phyloP scores from a whole-genome alignment of 1,284 basidiomycete species.

The Bondarzewia mesenterica region DNA sequence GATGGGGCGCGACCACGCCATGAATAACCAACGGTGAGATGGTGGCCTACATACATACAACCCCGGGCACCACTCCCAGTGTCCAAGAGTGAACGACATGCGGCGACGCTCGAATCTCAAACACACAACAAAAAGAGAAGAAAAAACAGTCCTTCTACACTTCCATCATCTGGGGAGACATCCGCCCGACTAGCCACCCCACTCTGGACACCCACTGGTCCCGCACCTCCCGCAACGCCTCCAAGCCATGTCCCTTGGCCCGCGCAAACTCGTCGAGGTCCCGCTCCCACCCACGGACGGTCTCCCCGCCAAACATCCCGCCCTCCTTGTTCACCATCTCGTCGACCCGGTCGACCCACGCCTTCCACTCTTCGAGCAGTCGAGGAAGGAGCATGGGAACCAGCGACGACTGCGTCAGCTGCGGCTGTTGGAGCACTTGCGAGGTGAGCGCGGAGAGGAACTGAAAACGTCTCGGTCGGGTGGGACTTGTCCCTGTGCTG shows the following conservation, averaged over 20 bases:
- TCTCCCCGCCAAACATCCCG: slow-evolving; percentile 71
- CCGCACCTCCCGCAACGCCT: slow-evolving; percentile 49
- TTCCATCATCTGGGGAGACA: slow-evolving; percentile 45
- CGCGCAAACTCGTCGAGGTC: slow-evolving; percentile 57
- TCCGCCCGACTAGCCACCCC: slow-evolving; percentile 69
- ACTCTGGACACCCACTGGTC: slow-evolving; percentile 66
- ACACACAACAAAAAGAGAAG: not conserved
- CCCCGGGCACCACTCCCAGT: too few species aligned
- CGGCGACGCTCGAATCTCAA: not conserved
- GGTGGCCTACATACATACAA: too few species aligned
- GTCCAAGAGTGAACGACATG: not conserved
- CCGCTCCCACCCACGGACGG: slow-evolving; percentile 58
- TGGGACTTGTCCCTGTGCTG: slow-evolving; percentile 56
- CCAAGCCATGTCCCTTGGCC: slow-evolving; percentile 38
- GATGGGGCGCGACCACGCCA: too few species aligned
- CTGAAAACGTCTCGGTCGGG: slow-evolving; percentile 62
- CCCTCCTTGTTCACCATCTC: slow-evolving; percentile 60
- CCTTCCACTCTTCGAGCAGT: slow-evolving; percentile 62
- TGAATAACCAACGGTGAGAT: too few species aligned
- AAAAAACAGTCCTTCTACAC: slow-evolving; percentile 25
- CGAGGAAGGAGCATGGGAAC: slow-evolving; percentile 50
- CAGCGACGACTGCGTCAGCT: slow-evolving; percentile 52
- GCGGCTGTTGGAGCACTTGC: slow-evolving; percentile 59
- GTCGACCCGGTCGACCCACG: slow-evolving; percentile 67
- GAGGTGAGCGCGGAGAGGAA: slow-evolving; percentile 62